Conservation (phyloP, 495 filamentous ascomycete species). For the Cladorrhinum samala region DNA sequence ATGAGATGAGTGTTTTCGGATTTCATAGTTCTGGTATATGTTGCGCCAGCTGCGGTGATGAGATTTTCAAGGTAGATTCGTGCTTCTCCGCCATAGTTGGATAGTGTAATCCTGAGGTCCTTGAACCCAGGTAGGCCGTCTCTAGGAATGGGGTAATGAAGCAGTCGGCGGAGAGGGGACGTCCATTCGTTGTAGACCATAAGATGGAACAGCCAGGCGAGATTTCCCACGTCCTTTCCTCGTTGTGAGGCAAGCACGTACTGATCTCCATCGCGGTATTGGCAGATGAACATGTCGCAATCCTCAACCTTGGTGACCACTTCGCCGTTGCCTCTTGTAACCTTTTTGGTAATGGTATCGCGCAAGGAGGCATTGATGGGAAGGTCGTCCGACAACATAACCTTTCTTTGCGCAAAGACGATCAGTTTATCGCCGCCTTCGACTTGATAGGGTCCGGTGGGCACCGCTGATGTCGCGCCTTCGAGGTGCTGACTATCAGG, state of each 20-base stretch:
- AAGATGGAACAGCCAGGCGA: conserved; percentile 88
- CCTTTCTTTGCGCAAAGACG: conserved; percentile 60
- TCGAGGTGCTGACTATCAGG: conserved; percentile 55
- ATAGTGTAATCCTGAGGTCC: conserved; percentile 71
- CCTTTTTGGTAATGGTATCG: conserved; percentile 61
- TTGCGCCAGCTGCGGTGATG: conserved; percentile 71
- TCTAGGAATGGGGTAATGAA: conserved; percentile 83
- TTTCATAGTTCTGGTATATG: conserved; percentile 88
- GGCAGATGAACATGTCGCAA: conserved; percentile 78
- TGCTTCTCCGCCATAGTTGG: conserved; percentile 94
- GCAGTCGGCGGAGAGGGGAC: conserved; percentile 65
- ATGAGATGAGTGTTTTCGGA: conserved; percentile 93
- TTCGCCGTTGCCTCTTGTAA: conserved; percentile 60
- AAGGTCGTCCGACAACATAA: conserved; percentile 67
- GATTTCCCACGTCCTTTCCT: conserved; percentile 79
- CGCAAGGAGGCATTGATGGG: conserved; percentile 57
- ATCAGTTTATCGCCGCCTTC: conserved; percentile 32
- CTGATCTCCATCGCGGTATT: conserved; percentile 73
- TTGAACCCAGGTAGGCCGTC: conserved; percentile 74
- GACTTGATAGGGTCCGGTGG: conserved; percentile 39
- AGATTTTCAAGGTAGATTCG: conserved; percentile 90
- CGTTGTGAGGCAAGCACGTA: conserved; percentile 69
- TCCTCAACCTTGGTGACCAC: conserved; percentile 60
- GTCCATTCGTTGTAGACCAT: conserved; percentile 87
- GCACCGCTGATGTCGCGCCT: conserved; percentile 66